A percentile compares a stretch with the other conserved stretches of the same genome.
These are phyloP conservation scores for Amauroascus niger DNA, from an alignment of 2,329 filamentous ascomycete species.

Conservation along the genomic window DNA sequence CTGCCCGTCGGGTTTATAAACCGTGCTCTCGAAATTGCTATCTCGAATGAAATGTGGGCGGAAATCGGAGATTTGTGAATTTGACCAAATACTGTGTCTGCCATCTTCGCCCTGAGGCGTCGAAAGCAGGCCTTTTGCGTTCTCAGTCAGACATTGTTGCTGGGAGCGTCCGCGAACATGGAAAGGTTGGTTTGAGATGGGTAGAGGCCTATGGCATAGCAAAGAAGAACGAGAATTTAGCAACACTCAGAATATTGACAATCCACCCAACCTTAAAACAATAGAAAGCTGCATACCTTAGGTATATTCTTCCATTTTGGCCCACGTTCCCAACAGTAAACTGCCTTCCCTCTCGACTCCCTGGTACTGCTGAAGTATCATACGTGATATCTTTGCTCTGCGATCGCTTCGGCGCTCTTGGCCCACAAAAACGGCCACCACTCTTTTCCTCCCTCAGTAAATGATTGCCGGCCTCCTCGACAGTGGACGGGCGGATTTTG, in stretches of 20 bases:
- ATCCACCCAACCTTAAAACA: too few relatives aligned
- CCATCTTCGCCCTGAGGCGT: constrained; percentile 27
- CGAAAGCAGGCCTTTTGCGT: constrained; percentile 45
- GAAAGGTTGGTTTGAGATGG: constrained; percentile 22
- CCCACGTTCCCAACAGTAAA: constrained; percentile 75
- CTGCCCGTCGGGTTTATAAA: constrained; percentile 20
- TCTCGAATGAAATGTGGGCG: constrained; percentile 24
- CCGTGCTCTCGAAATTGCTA: constrained; percentile 20
- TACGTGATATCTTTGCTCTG: constrained; percentile 49
- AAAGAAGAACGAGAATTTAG: background rate
- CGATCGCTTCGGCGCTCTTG: constrained; percentile 32
- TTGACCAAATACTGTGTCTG: constrained; percentile 32
- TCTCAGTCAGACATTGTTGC: constrained; percentile 49
- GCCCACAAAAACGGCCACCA: constrained; percentile 41
- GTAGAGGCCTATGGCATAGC: constrained; percentile 7
- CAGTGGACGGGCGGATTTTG: constrained; percentile 25
- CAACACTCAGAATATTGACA: background rate
- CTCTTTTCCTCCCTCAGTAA: constrained; percentile 30
- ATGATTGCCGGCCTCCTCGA: constrained; percentile 26
- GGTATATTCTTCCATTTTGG: constrained; percentile 71
- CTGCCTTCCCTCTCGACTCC: constrained; percentile 56
- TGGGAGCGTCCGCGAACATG: constrained; percentile 19
- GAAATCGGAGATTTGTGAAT: constrained; percentile 34
- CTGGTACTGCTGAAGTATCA: constrained; percentile 49
- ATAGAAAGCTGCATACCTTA: constrained; percentile 54